A percentile compares a stretch with the other conserved stretches of the same genome.
phyloP scores from a whole-genome alignment of 768 basidiomycete genomes.

The Cystoderma amianthinum region DNA sequence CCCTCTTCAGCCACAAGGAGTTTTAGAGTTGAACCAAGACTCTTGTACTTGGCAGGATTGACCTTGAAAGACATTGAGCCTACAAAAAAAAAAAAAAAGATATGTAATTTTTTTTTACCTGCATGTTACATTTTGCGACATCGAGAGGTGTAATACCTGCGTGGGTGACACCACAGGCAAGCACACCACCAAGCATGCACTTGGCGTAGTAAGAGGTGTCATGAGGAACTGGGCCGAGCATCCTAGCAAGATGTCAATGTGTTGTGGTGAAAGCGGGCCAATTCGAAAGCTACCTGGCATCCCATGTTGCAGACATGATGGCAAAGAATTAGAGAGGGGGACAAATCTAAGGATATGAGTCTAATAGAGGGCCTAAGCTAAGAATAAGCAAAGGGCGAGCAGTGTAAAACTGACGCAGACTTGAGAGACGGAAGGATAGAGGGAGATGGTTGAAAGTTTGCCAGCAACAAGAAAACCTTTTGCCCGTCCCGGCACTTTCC shows the following conservation, averaged over 20 bases:
- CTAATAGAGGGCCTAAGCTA: conserved; percentile 8
- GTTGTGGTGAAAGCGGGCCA: too few species aligned
- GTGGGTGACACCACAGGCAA: conserved; percentile 86
- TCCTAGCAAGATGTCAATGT: conserved; percentile 27
- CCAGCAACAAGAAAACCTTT: conserved; percentile 20
- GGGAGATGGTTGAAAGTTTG: conserved; percentile 11
- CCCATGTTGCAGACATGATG: conserved; percentile 66
- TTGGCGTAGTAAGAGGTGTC: conserved; percentile 74
- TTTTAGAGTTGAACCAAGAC: conserved; percentile 53
- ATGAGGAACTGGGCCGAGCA: conserved; percentile 68
- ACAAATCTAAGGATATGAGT: conserved; percentile 16
- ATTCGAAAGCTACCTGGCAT: conserved; percentile 60
- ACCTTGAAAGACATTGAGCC: conserved; percentile 37
- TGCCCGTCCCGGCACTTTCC: conserved; percentile 25
- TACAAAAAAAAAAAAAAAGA: not conserved
- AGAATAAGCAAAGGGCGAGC: conserved; percentile 1
- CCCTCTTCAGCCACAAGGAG: conserved; percentile 78
- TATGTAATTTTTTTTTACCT: conserved; percentile 38
- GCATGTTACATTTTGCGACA: conserved; percentile 91
- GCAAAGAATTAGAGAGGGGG: conserved; percentile 20
- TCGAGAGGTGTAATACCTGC: conserved; percentile 84
- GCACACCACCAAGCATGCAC: conserved; percentile 81
- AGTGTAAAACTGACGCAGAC: conserved; percentile 6
- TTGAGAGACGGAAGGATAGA: conserved; percentile 15
- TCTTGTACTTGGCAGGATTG: conserved; percentile 68